phyloP scores from a whole-genome alignment of 148 eudicot genomes.

The Cornus suecica region DNA sequence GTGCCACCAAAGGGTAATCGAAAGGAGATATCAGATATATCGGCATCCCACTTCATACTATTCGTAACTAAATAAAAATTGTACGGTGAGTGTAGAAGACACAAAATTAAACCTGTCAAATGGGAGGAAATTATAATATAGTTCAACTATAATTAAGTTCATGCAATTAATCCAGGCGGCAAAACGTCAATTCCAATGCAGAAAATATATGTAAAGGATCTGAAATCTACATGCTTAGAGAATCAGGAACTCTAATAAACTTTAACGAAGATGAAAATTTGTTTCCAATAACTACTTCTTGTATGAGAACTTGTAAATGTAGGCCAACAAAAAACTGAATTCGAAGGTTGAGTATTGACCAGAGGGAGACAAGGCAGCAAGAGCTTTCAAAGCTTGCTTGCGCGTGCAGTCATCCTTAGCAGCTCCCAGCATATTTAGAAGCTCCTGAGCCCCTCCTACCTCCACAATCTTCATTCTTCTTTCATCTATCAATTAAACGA shows the following conservation, averaged over 20 bases:
- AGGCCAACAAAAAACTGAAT: background rate
- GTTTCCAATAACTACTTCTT: background rate
- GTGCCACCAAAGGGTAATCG: background rate
- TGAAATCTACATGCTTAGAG: background rate
- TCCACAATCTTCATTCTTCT: constrained; percentile 85
- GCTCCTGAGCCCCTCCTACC: constrained; percentile 79
- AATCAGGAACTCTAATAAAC: background rate
- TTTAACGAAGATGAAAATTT: background rate
- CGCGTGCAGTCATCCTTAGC: constrained; percentile 85
- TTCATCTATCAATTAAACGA: constrained; percentile 45
- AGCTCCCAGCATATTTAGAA: constrained; percentile 67
- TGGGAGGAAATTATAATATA: background rate
- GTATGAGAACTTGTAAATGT: background rate
- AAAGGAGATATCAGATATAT: background rate
- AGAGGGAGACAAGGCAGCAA: constrained; percentile 73
- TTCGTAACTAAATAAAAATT: background rate
- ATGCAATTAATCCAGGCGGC: background rate
- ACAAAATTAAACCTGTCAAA: background rate
- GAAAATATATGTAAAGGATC: background rate
- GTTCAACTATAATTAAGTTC: background rate
- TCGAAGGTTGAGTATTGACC: constrained; percentile 37
- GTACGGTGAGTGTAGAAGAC: background rate
- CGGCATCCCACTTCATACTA: background rate
- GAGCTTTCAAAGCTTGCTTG: constrained; percentile 82
- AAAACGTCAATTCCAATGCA: background rate